Conservation (phyloP, 192 early-diverging fungal species). For the Backusella westeae region DNA sequence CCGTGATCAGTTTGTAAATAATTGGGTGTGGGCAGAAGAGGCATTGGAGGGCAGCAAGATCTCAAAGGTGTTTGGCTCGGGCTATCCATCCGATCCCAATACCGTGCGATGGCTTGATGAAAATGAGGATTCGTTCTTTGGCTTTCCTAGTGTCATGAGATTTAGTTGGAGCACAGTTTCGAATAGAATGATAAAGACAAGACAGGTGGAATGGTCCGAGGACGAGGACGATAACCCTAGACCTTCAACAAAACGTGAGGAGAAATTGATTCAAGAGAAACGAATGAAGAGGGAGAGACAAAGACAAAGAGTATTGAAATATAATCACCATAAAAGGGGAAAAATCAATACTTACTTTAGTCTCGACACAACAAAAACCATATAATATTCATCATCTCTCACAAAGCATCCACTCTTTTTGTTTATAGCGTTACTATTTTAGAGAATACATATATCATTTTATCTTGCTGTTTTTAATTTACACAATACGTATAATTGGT, state of each 20-base stretch:
- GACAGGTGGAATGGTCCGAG: slow-evolving; percentile 18
- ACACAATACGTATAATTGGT: too few relatives aligned
- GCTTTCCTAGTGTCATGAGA: slow-evolving; percentile 85
- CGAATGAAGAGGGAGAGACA: not conserved
- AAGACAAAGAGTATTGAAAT: not conserved
- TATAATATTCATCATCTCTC: not conserved
- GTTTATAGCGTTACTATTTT: not conserved
- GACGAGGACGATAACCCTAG: not conserved
- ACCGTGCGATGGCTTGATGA: slow-evolving; percentile 83
- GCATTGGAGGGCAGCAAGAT: slow-evolving; percentile 37
- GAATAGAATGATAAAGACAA: slow-evolving; percentile 62
- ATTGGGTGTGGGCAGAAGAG: slow-evolving; percentile 70
- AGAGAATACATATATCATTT: not conserved
- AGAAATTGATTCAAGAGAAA: not conserved
- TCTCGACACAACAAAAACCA: not conserved
- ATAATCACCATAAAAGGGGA: slow-evolving; percentile 10
- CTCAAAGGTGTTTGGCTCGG: slow-evolving; percentile 76
- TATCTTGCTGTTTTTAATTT: too few relatives aligned
- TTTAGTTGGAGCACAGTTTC: slow-evolving; percentile 94
- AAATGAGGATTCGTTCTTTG: slow-evolving; percentile 85
- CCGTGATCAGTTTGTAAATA: slow-evolving; percentile 62
- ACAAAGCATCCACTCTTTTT: not conserved
- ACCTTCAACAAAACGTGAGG: not conserved
- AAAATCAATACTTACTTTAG: not conserved
- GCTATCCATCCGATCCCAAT: slow-evolving; percentile 92